These are phyloP conservation scores for Didymella sp. DNA, from an alignment of 2,329 filamentous ascomycete species.

Conservation along the genomic window DNA sequence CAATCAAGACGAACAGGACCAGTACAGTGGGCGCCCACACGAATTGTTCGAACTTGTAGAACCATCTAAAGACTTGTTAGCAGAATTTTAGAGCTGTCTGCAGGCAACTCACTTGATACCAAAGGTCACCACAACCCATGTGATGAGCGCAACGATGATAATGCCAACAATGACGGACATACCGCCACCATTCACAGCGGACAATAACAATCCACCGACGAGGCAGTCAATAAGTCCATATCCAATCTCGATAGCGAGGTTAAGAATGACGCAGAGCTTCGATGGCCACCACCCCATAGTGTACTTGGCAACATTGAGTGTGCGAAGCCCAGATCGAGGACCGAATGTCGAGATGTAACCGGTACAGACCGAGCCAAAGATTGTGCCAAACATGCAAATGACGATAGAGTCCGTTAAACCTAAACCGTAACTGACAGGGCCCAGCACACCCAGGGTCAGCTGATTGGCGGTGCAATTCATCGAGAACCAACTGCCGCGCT, in stretches of 20 bases:
- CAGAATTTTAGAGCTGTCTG: not conserved
- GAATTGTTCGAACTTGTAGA: slow-evolving; percentile 37
- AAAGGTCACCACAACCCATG: slow-evolving; percentile 33
- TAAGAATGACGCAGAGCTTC: slow-evolving; percentile 63
- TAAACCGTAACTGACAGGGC: slow-evolving; percentile 32
- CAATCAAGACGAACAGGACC: slow-evolving; percentile 37
- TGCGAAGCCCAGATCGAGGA: slow-evolving; percentile 26
- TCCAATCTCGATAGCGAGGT: slow-evolving; percentile 64
- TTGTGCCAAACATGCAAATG: slow-evolving; percentile 32
- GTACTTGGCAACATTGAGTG: slow-evolving; percentile 57
- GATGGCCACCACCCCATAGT: slow-evolving; percentile 69
- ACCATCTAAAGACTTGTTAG: slow-evolving; percentile 14
- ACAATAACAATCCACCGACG: slow-evolving; percentile 67
- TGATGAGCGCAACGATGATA: slow-evolving; percentile 58
- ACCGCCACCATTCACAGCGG: slow-evolving; percentile 62
- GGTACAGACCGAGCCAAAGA: slow-evolving; percentile 32
- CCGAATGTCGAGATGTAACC: slow-evolving; percentile 36
- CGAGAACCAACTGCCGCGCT: slow-evolving; percentile 58
- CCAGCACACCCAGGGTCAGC: slow-evolving; percentile 39
- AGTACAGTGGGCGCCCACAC: slow-evolving; percentile 36
- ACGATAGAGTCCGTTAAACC: slow-evolving; percentile 29
- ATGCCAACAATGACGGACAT: slow-evolving; percentile 67
- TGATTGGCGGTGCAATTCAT: slow-evolving; percentile 68
- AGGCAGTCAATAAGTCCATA: slow-evolving; percentile 65
- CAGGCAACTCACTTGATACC: slow-evolving; percentile 24